Conservation (phyloP, 2,329 filamentous ascomycete genomes). For the Dactylellina haptotyla region DNA sequence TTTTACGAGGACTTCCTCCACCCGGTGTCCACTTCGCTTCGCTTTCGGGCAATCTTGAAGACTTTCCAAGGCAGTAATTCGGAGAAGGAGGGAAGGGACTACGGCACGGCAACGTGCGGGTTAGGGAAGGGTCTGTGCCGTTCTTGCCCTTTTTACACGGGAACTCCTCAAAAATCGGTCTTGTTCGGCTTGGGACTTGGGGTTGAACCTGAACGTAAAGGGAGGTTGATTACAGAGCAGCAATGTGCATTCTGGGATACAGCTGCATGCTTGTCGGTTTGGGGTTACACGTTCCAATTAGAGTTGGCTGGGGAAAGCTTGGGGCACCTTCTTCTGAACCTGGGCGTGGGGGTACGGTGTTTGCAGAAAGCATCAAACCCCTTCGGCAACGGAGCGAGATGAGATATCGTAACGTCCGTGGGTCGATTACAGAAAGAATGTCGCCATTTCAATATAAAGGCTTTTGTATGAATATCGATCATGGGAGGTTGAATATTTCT, state of each 20-base stretch:
- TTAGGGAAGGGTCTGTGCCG: conserved; percentile 18
- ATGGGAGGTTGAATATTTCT: conserved; percentile 16
- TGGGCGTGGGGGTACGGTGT: conserved; percentile 43
- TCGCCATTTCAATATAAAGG: conserved; percentile 28
- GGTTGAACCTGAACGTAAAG: conserved; percentile 6
- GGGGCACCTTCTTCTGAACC: conserved; percentile 25
- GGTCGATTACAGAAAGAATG: conserved; percentile 24
- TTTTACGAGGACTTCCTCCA: conserved; percentile 15
- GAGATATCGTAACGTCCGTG: conserved; percentile 47
- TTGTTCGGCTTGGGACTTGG: conserved; percentile 28
- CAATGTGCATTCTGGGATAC: conserved; percentile 18
- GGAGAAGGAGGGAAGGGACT: conserved; percentile 28
- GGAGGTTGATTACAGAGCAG: conserved; percentile 38
- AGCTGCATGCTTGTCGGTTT: conserved; percentile 43
- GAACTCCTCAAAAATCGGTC: conserved; percentile 43
- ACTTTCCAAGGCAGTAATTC: conserved; percentile 31
- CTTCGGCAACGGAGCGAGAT: conserved; percentile 54
- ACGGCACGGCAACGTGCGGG: conserved; percentile 42
- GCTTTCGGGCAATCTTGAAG: conserved; percentile 7
- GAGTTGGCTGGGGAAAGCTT: conserved; percentile 52
- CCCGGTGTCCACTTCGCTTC: conserved; percentile 24
- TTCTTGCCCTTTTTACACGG: conserved; percentile 41
- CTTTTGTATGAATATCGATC: conserved; percentile 6
- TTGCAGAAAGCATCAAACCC: conserved; percentile 9
- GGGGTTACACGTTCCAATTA: conserved; percentile 55